Conservation (phyloP, 768 basidiomycete genomes). For the Termitomyces sp. region DNA sequence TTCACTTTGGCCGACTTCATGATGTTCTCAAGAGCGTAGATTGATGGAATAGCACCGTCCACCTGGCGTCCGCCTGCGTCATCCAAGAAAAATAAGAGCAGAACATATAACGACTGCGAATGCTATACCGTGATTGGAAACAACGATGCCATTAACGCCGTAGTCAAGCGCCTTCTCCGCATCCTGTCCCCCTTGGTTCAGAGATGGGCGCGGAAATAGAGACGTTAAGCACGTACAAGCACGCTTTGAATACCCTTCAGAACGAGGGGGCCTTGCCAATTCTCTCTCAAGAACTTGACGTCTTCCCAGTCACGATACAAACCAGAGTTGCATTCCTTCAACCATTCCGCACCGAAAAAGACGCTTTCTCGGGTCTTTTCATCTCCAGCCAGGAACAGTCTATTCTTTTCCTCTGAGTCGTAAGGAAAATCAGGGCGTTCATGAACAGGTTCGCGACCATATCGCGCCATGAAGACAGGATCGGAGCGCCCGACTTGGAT, state of each 20-base stretch:
- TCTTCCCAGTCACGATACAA: constrained; percentile 68
- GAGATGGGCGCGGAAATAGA: neutral
- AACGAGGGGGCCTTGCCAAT: constrained; percentile 76
- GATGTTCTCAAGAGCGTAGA: constrained; percentile 68
- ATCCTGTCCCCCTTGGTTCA: constrained; percentile 35
- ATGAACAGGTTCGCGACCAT: constrained; percentile 41
- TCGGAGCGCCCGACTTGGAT: constrained; percentile 67
- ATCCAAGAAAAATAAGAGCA: neutral
- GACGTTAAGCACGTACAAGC: constrained; percentile 33
- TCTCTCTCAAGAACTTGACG: constrained; percentile 58
- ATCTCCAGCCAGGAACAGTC: constrained; percentile 44
- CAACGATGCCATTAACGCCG: constrained; percentile 69
- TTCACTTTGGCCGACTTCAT: constrained; percentile 57
- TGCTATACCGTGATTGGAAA: constrained; percentile 72
- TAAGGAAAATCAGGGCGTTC: constrained; percentile 55
- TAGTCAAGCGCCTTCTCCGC: constrained; percentile 64
- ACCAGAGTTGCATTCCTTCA: constrained; percentile 61
- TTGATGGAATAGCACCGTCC: constrained; percentile 74
- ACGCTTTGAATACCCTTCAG: constrained; percentile 75
- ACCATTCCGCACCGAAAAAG: constrained; percentile 57
- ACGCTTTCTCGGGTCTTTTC: constrained; percentile 32
- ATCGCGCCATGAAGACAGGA: constrained; percentile 71
- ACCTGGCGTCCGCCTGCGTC: constrained; percentile 63
- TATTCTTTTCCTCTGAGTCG: constrained; percentile 43
- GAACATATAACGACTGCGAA: neutral